Evolutionary conservation across 2,329 filamentous ascomycete genomes (phyloP).

Genomic region (Apiospora arundinis): DNA sequence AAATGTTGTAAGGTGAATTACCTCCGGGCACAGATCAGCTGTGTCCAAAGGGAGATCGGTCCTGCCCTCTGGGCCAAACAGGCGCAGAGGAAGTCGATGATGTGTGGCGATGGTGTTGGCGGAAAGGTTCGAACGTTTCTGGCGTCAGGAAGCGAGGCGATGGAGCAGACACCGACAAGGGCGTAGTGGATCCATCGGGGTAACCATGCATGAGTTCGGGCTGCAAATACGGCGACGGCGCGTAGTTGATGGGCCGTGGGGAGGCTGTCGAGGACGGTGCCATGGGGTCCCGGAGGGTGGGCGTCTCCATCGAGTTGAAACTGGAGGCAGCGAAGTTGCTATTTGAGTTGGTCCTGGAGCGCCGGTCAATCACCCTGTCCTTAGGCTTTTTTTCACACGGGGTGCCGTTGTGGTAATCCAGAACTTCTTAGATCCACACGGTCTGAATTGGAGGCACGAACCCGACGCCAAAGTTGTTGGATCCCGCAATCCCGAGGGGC

Average conservation of each 20-base stretch:
- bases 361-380: conserved; percentile 60
- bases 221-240: conserved; percentile 53
- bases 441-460: conserved; percentile 69
- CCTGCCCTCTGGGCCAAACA: conserved; percentile 42
- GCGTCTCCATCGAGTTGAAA: conserved; percentile 52
- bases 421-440: conserved; percentile 62
- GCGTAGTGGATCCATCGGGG: conserved; percentile 46
- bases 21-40: conserved; percentile 27
- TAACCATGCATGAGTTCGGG: conserved; percentile 49
- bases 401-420: conserved; percentile 47
- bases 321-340: conserved; percentile 45
- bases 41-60: conserved; percentile 35
- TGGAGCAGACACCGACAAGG: conserved; percentile 41
- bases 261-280: conserved; percentile 35
- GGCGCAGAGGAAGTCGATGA: conserved; percentile 41
- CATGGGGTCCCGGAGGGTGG: conserved; percentile 34
- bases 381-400: conserved; percentile 41
- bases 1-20: conserved; percentile 28
- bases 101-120: conserved; percentile 33
- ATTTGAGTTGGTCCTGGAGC: conserved; percentile 53
- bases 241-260: conserved; percentile 45
- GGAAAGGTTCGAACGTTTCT: conserved; percentile 38
- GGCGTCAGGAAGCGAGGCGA: conserved; percentile 42
- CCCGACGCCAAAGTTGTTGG: conserved; percentile 59
- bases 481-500: conserved; percentile 49